A percentile compares a stretch with the other conserved stretches of the same genome.
phyloP scores from a whole-genome alignment of 306 rosid genomes.

The Castanopsis chinensis region DNA sequence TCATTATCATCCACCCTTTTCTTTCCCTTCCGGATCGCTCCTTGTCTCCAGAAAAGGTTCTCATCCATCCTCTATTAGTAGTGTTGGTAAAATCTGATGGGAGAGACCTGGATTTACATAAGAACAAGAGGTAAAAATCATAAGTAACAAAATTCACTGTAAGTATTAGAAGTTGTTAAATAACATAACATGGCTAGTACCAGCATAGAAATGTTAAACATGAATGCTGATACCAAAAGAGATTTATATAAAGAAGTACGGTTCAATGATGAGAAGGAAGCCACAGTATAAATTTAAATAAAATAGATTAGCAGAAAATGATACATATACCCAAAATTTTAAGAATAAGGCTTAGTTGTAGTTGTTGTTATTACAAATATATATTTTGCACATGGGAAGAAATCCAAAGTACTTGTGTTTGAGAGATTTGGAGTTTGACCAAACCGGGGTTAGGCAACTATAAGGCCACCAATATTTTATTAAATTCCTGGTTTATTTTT shows the following conservation, averaged over 20 bases:
- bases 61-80: slow-evolving; percentile 57
- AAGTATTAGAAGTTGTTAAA: neutral
- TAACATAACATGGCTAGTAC: neutral
- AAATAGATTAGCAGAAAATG: too few species aligned
- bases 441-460: slow-evolving; percentile 18
- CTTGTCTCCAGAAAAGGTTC: slow-evolving; percentile 49
- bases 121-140: neutral
- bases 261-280: too few species aligned
- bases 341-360: too few species aligned
- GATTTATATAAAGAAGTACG: too few species aligned
- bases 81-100: slow-evolving; percentile 55
- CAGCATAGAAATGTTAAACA: neutral
- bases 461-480: neutral
- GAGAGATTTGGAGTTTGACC: slow-evolving; percentile 49
- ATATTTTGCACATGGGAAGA: slow-evolving; percentile 54
- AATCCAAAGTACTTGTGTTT: slow-evolving; percentile 41
- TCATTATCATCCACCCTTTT: slow-evolving; percentile 92
- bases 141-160: too few species aligned
- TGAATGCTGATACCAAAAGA: neutral
- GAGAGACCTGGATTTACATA: slow-evolving; percentile 40
- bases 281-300: too few species aligned
- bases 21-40: slow-evolving; percentile 70
- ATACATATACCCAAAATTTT: too few species aligned
- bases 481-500: neutral
- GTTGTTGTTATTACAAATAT: neutral